Conservation (phyloP, 768 basidiomycete genomes). For the Pleurotus tuber-regium region DNA sequence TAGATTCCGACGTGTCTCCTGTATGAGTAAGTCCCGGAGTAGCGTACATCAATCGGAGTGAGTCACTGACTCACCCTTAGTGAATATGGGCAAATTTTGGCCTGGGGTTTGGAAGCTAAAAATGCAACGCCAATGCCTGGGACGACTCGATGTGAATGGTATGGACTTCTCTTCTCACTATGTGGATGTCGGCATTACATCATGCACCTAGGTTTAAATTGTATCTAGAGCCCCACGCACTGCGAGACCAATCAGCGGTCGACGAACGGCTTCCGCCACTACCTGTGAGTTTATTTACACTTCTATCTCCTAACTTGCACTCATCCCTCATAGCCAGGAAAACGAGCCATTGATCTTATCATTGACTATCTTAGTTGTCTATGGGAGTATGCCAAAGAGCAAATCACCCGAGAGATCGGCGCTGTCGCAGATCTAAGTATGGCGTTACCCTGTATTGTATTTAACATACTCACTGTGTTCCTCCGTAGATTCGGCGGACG, state of each 20-base stretch:
- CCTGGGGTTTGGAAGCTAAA: constrained; percentile 89
- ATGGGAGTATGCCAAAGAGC: constrained; percentile 85
- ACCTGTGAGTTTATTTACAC: constrained; percentile 51
- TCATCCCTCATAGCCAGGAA: constrained; percentile 53
- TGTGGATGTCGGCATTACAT: background rate
- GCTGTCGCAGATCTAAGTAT: constrained; percentile 81
- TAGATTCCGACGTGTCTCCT: constrained; percentile 80
- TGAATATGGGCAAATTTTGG: constrained; percentile 65
- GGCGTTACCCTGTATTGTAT: constrained; percentile 18
- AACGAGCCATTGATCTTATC: constrained; percentile 75
- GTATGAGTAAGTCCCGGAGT: constrained; percentile 43
- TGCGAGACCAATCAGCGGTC: constrained; percentile 66
- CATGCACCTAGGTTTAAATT: constrained; percentile 68
- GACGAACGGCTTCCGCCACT: constrained; percentile 79
- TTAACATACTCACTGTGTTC: constrained; percentile 2
- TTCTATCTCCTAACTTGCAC: constrained; percentile 4
- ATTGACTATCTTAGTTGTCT: constrained; percentile 79
- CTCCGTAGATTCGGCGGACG: constrained; percentile 72
- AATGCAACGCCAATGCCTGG: constrained; percentile 70
- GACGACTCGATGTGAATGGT: constrained; percentile 52
- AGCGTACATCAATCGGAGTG: background rate
- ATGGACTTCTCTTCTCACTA: background rate
- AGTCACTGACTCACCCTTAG: background rate
- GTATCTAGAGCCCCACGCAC: constrained; percentile 77
- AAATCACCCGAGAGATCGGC: constrained; percentile 85